A percentile compares a stretch with the other conserved stretches of the same genome.
Evolutionary conservation across 108 stramenopile species (phyloP).

Genomic region (Conticribra guillardii): DNA sequence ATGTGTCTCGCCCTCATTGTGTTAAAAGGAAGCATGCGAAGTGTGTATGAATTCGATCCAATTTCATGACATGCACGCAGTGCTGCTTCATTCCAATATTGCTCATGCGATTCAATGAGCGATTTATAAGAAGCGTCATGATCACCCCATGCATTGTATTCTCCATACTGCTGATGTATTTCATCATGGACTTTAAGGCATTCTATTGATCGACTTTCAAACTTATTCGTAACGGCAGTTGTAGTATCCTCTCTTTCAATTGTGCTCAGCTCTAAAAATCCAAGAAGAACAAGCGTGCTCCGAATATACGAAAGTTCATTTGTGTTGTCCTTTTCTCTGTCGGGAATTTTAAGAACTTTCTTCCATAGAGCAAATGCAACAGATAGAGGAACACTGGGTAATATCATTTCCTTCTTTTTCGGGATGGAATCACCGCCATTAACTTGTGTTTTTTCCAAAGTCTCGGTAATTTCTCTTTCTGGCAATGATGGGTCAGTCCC

Average conservation of each 20-base stretch:
- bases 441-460: neutral
- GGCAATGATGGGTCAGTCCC: too few species aligned
- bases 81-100: conserved; percentile 48
- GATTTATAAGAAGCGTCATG: conserved; percentile 19
- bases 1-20: conserved; percentile 42
- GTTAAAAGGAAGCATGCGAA: conserved; percentile 50
- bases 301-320: conserved; percentile 46
- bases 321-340: neutral
- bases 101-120: conserved; percentile 19
- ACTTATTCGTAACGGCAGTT: conserved; percentile 8
- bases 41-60: conserved; percentile 36
- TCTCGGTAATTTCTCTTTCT: too few species aligned
- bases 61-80: conserved; percentile 18
- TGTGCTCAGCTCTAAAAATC: conserved; percentile 37
- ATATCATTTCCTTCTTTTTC: conserved; percentile 1
- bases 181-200: conserved; percentile 47
- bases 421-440: too few species aligned
- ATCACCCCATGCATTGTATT: conserved; percentile 40
- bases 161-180: conserved; percentile 59
- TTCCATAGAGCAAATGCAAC: conserved; percentile 51
- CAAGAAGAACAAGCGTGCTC: conserved; percentile 50
- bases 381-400: conserved; percentile 41
- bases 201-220: conserved; percentile 26
- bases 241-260: conserved; percentile 36
- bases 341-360: conserved; percentile 30